Evolutionary conservation across 768 basidiomycete genomes (phyloP), one percentile per base, ranked within the genome.

Genomic region (Suillus variegatus): DNA sequence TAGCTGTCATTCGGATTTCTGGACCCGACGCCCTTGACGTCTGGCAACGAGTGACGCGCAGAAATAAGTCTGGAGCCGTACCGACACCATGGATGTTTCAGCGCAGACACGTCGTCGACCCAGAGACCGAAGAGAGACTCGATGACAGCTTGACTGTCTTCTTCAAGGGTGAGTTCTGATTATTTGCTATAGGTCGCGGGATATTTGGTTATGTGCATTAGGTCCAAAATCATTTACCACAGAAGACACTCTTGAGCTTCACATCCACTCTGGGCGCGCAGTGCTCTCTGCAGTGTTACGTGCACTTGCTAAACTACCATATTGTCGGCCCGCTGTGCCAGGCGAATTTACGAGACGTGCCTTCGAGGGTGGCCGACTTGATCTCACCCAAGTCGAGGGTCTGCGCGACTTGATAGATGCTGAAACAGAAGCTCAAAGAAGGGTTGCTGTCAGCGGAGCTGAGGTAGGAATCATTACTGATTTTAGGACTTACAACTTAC

Each of bases 321-420:
- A 79, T 64, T 87, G 88, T 60, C 87, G 95, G 4, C 90, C 90
- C 7, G 95, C 95, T 2, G 89, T 90, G 71, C 86, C 90, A 2
- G 95, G 95, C 36, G 95, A 97, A 76, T 97, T 97, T 71, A 95
- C 95, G 16, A 84, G 89, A 35, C 88, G 92, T 52, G 94, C 94
- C 0, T 93, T 94, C 67, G 79, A 89, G 35, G 88, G 86, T 22
- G 95, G 95, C 0, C 83, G 93, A 51, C 79, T 97, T 62, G 94
- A 95, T 72, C 77, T 97, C 63, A 94, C 93, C 0, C 91, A 96
- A 77, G 94, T 93, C 1, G 95, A 97, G 73, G 95, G 93, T 6
- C 74, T 97, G 63, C 86, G 88, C 65, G 95, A 96, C 72, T 82
- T 97, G 40, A 89, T 97, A 51, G 89, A 95, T 62, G 93, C 94